phyloP scores from a whole-genome alignment of 345 rosid species.

The Rhizophora mangle region DNA sequence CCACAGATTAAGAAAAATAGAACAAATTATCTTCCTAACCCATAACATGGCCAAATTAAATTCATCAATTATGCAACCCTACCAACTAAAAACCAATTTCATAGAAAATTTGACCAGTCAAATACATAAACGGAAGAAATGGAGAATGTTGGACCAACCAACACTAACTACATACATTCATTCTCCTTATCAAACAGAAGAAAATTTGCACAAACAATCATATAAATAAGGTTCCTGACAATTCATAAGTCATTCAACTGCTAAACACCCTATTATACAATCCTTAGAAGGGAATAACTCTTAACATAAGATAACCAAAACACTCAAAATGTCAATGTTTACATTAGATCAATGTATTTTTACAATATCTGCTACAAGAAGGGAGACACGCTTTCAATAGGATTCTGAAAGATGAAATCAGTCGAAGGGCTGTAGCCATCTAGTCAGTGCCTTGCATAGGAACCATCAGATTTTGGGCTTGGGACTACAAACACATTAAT shows the following conservation, averaged over 20 bases:
- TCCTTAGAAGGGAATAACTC: conserved; percentile 4
- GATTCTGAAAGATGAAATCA: conserved; percentile 5
- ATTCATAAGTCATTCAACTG: conserved; percentile 1
- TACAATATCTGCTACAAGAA: conserved; percentile 1
- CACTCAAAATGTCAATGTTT: conserved; percentile 3
- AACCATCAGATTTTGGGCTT: conserved; percentile 66
- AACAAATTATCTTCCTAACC: too few relatives aligned
- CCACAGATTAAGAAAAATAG: too few relatives aligned
- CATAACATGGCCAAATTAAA: too few relatives aligned
- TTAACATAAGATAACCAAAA: conserved; percentile 11
- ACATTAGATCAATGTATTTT: conserved; percentile 2
- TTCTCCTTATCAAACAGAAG: not conserved
- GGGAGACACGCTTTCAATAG: conserved; percentile 12
- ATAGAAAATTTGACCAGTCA: too few relatives aligned
- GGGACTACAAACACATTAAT: conserved; percentile 15
- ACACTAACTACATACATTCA: not conserved
- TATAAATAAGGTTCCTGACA: not conserved
- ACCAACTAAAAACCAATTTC: too few relatives aligned
- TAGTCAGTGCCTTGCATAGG: conserved; percentile 65
- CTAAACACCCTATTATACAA: conserved; percentile 9
- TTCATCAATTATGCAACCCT: too few relatives aligned
- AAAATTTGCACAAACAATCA: not conserved
- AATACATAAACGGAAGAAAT: too few relatives aligned
- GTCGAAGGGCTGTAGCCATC: not conserved
- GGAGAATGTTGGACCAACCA: too few relatives aligned